phyloP scores from a whole-genome alignment of 441 rosid species.

The Lepidium campestre region DNA sequence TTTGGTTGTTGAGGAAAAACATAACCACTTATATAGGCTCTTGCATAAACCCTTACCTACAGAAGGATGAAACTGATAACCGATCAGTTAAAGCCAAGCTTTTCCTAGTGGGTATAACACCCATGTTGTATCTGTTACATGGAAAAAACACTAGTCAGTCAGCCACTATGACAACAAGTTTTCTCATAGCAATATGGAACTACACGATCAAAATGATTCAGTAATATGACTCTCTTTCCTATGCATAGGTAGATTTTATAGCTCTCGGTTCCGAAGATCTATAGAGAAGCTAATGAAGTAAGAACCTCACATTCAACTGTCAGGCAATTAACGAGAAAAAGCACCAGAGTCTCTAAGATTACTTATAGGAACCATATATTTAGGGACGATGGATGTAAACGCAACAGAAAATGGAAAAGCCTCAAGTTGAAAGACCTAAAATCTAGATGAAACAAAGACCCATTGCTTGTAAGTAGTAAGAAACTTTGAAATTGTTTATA shows the following conservation, averaged over 20 bases:
- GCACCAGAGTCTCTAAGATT: neutral
- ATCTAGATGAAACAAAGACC: neutral
- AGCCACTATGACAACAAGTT: neutral
- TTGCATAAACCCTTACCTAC: constrained; percentile 43
- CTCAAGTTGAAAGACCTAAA: neutral
- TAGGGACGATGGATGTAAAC: neutral
- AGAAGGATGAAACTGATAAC: constrained; percentile 73
- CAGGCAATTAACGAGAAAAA: neutral
- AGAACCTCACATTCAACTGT: neutral
- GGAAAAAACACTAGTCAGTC: neutral
- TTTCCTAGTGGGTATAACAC: constrained; percentile 81
- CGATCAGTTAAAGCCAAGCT: constrained; percentile 81
- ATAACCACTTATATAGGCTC: neutral
- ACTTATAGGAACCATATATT: neutral
- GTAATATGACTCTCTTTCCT: neutral
- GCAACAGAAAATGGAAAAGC: neutral
- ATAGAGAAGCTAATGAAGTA: neutral
- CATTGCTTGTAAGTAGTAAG: neutral
- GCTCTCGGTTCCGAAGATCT: neutral
- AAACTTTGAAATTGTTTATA: neutral
- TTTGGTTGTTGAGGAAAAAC: neutral
- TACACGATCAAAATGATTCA: neutral
- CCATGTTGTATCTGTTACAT: constrained; percentile 77
- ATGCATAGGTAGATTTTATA: neutral
- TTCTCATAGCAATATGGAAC: neutral